Percentiles rank a stretch among this genome's conserved stretches.
These are phyloP conservation scores for Clonostachys byssicola DNA, from an alignment of 2,329 filamentous ascomycete genomes.

Conservation along the genomic window DNA sequence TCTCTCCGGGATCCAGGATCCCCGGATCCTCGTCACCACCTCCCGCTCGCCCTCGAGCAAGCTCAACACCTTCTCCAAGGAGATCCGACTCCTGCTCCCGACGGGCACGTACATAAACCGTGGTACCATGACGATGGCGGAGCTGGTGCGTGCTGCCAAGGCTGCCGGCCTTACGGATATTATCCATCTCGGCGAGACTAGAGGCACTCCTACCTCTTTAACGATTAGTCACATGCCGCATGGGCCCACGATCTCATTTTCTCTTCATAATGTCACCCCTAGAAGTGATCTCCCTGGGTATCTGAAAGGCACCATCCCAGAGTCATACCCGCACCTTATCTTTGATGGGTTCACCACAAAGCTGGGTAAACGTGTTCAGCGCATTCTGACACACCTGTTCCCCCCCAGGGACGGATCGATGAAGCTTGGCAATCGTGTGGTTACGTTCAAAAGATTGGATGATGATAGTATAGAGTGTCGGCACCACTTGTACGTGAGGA, in stretches of 20 bases:
- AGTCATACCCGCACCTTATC: constrained; percentile 90
- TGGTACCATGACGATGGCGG: constrained; percentile 83
- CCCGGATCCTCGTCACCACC: constrained; percentile 84
- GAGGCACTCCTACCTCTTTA: constrained; percentile 86
- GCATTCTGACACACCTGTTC: constrained; percentile 91
- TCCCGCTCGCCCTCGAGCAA: constrained; percentile 83
- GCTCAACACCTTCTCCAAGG: constrained; percentile 87
- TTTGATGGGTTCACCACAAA: constrained; percentile 89
- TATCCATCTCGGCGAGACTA: constrained; percentile 84
- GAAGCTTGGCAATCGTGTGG: constrained; percentile 82
- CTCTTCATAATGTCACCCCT: constrained; percentile 86
- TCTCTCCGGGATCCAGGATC: constrained; percentile 87
- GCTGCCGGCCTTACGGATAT: constrained; percentile 79
- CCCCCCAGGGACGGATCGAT: constrained; percentile 76
- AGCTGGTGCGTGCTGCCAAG: constrained; percentile 78
- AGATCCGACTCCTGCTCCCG: constrained; percentile 78
- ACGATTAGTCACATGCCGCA: constrained; percentile 86
- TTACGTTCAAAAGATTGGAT: constrained; percentile 84
- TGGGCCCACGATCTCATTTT: constrained; percentile 76
- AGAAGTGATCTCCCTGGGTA: constrained; percentile 90
- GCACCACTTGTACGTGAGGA: constrained; percentile 81
- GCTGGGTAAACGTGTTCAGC: constrained; percentile 77
- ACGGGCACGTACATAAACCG: constrained; percentile 87
- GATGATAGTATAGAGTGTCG: constrained; percentile 92
- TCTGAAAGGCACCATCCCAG: constrained; percentile 81